Base-by-base conservation (phyloP, 768 basidiomycete species). In the Agrocybe praecox region DNA sequence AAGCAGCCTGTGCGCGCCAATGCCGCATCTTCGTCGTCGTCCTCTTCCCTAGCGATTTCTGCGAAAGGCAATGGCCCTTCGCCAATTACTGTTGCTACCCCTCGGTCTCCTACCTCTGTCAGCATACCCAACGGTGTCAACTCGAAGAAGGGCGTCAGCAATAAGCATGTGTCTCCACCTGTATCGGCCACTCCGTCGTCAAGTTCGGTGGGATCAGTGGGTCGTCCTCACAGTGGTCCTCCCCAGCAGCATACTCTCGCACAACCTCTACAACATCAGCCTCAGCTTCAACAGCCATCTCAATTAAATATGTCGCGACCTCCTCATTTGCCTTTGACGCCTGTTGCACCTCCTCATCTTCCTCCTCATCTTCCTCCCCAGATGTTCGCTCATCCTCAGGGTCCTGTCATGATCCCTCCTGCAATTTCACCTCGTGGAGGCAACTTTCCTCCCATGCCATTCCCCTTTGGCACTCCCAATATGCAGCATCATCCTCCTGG, bases 111-210 rank as follows among this genome's bases (percentile, higher is more conserved):
- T 45, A 49, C 64, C 62, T 53, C 79, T 75, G 26, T 77, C 77
- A 26, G 33, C 9, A 77, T 76, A 46, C 66, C 54, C 42, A 69
- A 63, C 34, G 57, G 53, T 43, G 55, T 49, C 19, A 68, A 72
- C 15, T 67, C 79, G 43, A 90, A 89, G 81, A 90, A 89, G 77
- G 82, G 80, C 54, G 73, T 79, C 65, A 81, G 74, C 66, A 89
- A 58, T 46, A 62, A 67, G 33, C 61, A 65, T 51, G 49, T 59
- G n/a, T 46, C 69, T 21, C 60, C 71, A 14, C 57, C 56, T 43
- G 48, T 59, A 1, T 45, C 64, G 9, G 34, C 48, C 1, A 52
- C 62, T 7, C 46, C 56, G 0, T 45, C 64, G 45, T 59, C 69
- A 45, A 67, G 59, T 52, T 67, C 63, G 36, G 65, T 74, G 50